Conservation (phyloP, 371 early-diverging fungal genomes). For the Thermomucor indicae-seudaticae region DNA sequence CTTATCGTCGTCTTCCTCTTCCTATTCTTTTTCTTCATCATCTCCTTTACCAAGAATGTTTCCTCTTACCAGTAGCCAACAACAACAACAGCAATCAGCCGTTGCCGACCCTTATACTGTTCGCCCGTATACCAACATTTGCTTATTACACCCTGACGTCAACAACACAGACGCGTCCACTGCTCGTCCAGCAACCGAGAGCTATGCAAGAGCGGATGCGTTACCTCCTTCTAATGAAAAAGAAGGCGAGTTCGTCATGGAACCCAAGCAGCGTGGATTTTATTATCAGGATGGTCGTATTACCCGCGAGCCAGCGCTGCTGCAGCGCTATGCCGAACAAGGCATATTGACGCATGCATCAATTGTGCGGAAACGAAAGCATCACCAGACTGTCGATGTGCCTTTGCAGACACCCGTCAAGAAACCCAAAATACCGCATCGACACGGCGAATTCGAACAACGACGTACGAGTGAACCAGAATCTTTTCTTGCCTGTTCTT, state of each 20-base stretch:
- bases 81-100: not conserved
- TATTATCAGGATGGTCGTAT: constrained; percentile 33
- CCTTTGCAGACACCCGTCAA: constrained; percentile 15
- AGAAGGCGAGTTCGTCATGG: constrained; percentile 13
- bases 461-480: constrained; percentile 29
- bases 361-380: constrained; percentile 20
- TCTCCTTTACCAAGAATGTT: not conserved
- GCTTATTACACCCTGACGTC: not conserved
- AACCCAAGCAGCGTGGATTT: constrained; percentile 28
- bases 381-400: constrained; percentile 8
- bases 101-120: not conserved
- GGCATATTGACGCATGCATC: constrained; percentile 30
- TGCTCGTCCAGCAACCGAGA: constrained; percentile 5
- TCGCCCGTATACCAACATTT: not conserved
- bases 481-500: no score
- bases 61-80: not conserved
- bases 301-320: constrained; percentile 17
- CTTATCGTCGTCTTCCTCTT: not conserved
- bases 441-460: constrained; percentile 45
- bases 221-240: not conserved
- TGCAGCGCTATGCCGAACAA: constrained; percentile 33
- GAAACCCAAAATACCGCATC: constrained; percentile 45
- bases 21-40: not conserved
- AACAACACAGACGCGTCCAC: constrained; percentile 2
- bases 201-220: not conserved